Evolutionary conservation across 1,139 yeast species (phyloP), one percentile per base, ranked within the genome.

Genomic region (Hyphopichia burtonii): DNA sequence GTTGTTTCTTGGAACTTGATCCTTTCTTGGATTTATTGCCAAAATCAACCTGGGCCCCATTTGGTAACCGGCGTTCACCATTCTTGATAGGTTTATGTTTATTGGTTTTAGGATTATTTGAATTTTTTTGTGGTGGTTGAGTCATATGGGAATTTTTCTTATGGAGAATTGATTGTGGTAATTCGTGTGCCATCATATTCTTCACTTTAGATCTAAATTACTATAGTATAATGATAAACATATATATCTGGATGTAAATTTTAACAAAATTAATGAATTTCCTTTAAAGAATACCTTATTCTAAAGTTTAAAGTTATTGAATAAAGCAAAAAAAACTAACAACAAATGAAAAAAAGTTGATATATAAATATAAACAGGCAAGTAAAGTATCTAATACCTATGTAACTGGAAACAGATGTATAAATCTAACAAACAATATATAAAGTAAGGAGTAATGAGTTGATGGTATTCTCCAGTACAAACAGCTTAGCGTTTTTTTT

Each of bases 141-240:
- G 31, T 35, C 17, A 34, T 34, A n/a, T 39, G 44, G 12, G 43
- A 44, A 17, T 42, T 16, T 25, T 22, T 44, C 39, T 32, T 32
- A 12, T 32, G 34, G 18, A 32, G 50, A 27, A 40, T 46, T 53
- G 65, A 56, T 40, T 56, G 50, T 31, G 71, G 71, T 49, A 58
- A 49, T 50, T 68, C 73, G 50, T 68, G 75, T 20, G 70, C 66
- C 74, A 70, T 71, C 76, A 71, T 69, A 41, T 44, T 58, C 39
- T 41, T n/a, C n/a, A n/a, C n/a, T n/a, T n/a, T n/a, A n/a, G n/a
- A n/a, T n/a, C n/a, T n/a, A n/a, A n/a, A 27, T 27, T 27, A n/a
- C 30, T 27, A 27, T 27, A 27, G 30, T 5, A 7, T 27, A 27
- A 27, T 27, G 30, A 27, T 11, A 5, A 27, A 27, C 30, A 31